A percentile compares a stretch with the other conserved stretches of the same genome.
These are phyloP conservation scores for Clitoria ternatea DNA, from an alignment of 306 rosid species.

Conservation along the genomic window DNA sequence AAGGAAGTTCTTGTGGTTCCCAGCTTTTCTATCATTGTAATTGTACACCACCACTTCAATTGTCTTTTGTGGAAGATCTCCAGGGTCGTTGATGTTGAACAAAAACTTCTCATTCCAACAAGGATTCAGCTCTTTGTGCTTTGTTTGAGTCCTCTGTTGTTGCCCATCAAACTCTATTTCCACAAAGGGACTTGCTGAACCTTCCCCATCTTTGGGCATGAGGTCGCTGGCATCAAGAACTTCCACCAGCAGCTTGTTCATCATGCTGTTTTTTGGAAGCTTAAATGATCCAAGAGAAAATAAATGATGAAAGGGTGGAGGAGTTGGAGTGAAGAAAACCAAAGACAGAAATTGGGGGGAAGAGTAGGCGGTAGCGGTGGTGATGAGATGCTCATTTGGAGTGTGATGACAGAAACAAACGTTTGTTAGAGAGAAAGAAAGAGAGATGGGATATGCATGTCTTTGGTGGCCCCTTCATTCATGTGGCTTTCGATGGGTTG, in stretches of 20 bases:
- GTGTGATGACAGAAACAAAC: conserved; percentile 52
- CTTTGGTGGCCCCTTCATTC: conserved; percentile 34
- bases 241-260: conserved; percentile 70
- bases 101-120: conserved; percentile 67
- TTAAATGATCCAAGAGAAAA: background rate
- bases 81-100: conserved; percentile 45
- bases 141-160: conserved; percentile 55
- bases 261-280: conserved; percentile 14
- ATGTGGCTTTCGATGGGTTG: conserved; percentile 22
- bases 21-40: conserved; percentile 38
- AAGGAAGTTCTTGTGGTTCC: conserved; percentile 53
- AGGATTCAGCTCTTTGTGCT: conserved; percentile 65
- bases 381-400: conserved; percentile 47
- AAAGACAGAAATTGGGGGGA: background rate
- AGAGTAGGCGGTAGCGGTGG: conserved; percentile 20
- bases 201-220: conserved; percentile 79
- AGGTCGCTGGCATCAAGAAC: conserved; percentile 70
- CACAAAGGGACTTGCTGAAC: conserved; percentile 71
- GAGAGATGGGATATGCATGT: conserved; percentile 18
- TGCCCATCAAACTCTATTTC: conserved; percentile 61
- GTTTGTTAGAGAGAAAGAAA: conserved; percentile 21
- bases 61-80: conserved; percentile 50
- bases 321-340: conserved; percentile 12
- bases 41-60: conserved; percentile 55
- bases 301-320: background rate